A percentile compares a stretch with the other conserved stretches of the same genome.
These are phyloP conservation scores for Xylaria intraflava DNA, from an alignment of 495 filamentous ascomycete genomes.

Conservation along the genomic window DNA sequence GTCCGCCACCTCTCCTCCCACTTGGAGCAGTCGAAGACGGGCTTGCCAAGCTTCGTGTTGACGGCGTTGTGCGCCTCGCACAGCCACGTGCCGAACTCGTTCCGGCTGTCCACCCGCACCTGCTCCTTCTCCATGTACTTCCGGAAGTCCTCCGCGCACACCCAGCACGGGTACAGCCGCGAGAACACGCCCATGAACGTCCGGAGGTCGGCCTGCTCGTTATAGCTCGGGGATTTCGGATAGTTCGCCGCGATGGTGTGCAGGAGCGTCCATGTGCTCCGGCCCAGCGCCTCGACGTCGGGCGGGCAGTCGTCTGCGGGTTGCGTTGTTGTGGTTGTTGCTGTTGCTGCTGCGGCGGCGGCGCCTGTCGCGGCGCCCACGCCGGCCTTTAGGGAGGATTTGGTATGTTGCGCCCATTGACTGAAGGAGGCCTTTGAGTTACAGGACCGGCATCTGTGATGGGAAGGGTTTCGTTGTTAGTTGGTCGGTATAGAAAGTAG, in stretches of 20 bases:
- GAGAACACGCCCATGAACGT: slow-evolving; percentile 76
- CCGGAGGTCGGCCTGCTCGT: slow-evolving; percentile 65
- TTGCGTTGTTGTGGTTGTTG: slow-evolving; percentile 26
- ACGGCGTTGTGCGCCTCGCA: slow-evolving; percentile 98
- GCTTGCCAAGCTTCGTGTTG: slow-evolving; percentile 88
- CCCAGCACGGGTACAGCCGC: slow-evolving; percentile 88
- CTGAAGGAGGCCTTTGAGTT: slow-evolving; percentile 67
- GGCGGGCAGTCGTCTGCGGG: slow-evolving; percentile 56
- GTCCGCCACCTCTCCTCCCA: slow-evolving; percentile 95
- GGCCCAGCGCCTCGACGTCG: slow-evolving; percentile 79
- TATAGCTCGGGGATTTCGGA: slow-evolving; percentile 55
- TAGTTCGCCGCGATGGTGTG: slow-evolving; percentile 88
- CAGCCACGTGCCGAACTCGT: slow-evolving; percentile 86
- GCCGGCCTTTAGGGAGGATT: slow-evolving; percentile 49
- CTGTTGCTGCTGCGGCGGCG: slow-evolving; percentile 20
- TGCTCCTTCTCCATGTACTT: slow-evolving; percentile 69
- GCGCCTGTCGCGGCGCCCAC: slow-evolving; percentile 21
- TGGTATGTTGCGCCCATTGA: slow-evolving; percentile 53
- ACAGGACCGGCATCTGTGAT: slow-evolving; percentile 76
- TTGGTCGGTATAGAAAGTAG: neutral
- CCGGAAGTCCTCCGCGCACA: slow-evolving; percentile 88
- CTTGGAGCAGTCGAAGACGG: slow-evolving; percentile 78
- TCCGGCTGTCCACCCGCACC: slow-evolving; percentile 57
- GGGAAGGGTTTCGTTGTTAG: slow-evolving; percentile 13
- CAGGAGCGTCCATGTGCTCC: slow-evolving; percentile 84